phyloP scores from a whole-genome alignment of 805 yeast species.

The Spathaspora girioi region DNA sequence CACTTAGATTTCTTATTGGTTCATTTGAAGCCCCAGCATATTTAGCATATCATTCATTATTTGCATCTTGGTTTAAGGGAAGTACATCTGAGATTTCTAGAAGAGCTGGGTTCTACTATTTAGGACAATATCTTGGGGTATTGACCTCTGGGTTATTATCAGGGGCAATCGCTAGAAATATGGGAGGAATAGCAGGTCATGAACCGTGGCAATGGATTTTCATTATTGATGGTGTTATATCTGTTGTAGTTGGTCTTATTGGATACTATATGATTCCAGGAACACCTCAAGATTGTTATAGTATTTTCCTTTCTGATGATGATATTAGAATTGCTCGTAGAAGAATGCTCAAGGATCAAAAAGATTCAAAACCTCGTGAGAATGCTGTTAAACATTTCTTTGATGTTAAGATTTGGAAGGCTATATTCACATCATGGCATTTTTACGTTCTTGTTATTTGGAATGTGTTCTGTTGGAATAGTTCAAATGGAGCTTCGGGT shows the following conservation, averaged over 20 bases:
- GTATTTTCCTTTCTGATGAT: slow-evolving; percentile 31
- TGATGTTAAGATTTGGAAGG: slow-evolving; percentile 47
- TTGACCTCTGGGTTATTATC: slow-evolving; percentile 62
- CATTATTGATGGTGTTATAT: slow-evolving; percentile 59
- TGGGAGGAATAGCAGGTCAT: slow-evolving; percentile 51
- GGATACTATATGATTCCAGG: slow-evolving; percentile 62
- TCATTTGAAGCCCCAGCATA: slow-evolving; percentile 61
- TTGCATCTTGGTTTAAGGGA: slow-evolving; percentile 40
- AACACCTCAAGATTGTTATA: slow-evolving; percentile 49
- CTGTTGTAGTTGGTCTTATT: slow-evolving; percentile 53
- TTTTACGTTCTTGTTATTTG: slow-evolving; percentile 53
- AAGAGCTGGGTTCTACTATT: slow-evolving; percentile 59
- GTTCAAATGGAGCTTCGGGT: slow-evolving; percentile 46
- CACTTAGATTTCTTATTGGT: slow-evolving; percentile 63
- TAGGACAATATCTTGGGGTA: slow-evolving; percentile 61
- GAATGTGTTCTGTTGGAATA: slow-evolving; percentile 61
- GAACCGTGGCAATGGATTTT: slow-evolving; percentile 75
- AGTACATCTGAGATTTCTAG: slow-evolving; percentile 50
- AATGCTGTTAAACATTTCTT: slow-evolving; percentile 31
- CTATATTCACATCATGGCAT: slow-evolving; percentile 54
- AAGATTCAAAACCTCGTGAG: slow-evolving; percentile 16
- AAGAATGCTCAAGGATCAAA: slow-evolving; percentile 21
- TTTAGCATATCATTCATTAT: slow-evolving; percentile 36
- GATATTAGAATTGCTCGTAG: slow-evolving; percentile 31
- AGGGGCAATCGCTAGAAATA: slow-evolving; percentile 46